These are phyloP conservation scores for Silene coronaria DNA, from an alignment of 179 eudicot species.

Conservation along the genomic window DNA sequence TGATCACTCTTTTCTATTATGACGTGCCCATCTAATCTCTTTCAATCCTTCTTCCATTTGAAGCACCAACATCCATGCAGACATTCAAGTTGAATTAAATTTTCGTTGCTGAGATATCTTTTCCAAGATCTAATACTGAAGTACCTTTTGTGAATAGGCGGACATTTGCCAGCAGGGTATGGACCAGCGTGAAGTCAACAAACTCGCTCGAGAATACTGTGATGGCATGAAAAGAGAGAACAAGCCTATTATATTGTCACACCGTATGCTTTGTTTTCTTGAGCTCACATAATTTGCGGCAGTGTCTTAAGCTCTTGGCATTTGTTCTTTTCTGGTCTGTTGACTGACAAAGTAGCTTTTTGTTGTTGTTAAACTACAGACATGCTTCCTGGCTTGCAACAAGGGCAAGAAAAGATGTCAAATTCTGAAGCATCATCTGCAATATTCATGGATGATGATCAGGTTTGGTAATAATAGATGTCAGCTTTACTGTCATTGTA, in stretches of 20 bases:
- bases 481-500: background rate
- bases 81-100: background rate
- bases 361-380: conserved; percentile 42
- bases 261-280: conserved; percentile 47
- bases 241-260: conserved; percentile 88
- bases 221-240: conserved; percentile 79
- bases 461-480: conserved; percentile 36
- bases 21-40: background rate
- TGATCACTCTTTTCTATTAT: background rate
- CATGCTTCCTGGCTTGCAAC: conserved; percentile 87
- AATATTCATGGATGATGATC: conserved; percentile 82
- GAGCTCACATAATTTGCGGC: background rate
- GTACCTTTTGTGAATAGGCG: conserved; percentile 49
- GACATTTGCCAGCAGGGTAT: conserved; percentile 94
- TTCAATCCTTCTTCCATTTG: background rate
- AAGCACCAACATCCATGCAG: background rate
- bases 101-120: background rate
- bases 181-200: conserved; percentile 88
- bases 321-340: background rate
- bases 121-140: background rate
- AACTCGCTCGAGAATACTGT: conserved; percentile 88
- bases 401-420: conserved; percentile 92
- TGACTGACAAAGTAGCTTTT: conserved; percentile 4
- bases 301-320: no score
- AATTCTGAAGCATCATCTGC: conserved; percentile 70